phyloP scores from a whole-genome alignment of 73 alveolate species.

The Uronychia binucleata region DNA sequence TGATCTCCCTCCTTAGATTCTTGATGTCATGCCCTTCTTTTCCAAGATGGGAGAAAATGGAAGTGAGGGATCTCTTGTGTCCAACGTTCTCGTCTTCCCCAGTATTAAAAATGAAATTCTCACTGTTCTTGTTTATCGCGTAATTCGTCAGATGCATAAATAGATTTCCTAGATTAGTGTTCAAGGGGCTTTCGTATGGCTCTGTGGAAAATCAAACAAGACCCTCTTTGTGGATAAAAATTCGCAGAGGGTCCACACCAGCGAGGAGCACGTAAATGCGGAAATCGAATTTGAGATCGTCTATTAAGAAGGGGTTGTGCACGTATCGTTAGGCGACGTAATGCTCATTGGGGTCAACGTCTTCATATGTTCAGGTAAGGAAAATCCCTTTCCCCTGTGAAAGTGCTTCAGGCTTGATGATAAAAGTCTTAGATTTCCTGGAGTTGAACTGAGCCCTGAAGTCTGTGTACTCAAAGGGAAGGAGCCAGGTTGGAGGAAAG shows the following conservation, averaged over 20 bases:
- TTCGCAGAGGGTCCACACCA: constrained; percentile 78
- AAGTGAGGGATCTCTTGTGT: not conserved
- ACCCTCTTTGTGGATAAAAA: constrained; percentile 78
- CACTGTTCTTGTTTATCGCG: constrained; percentile 74
- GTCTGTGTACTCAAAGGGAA: constrained; percentile 7
- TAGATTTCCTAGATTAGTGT: constrained; percentile 45
- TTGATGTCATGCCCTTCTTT: constrained; percentile 21
- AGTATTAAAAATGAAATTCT: not conserved
- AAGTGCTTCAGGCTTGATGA: constrained; percentile 77
- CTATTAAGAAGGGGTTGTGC: constrained; percentile 73
- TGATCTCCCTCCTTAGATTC: not conserved
- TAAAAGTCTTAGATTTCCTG: constrained; percentile 51
- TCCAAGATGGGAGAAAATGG: not conserved
- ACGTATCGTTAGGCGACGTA: constrained; percentile 69
- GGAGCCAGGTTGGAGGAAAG: constrained; percentile 27
- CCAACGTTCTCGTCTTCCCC: not conserved
- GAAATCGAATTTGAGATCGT: constrained; percentile 79
- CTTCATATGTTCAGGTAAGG: constrained; percentile 43
- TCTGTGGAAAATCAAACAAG: constrained; percentile 88
- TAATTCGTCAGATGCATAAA: constrained; percentile 84
- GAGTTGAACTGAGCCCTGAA: constrained; percentile 6
- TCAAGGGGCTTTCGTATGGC: constrained; percentile 59
- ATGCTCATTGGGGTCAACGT: constrained; percentile 9
- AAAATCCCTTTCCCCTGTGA: constrained; percentile 69
- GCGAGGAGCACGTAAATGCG: constrained; percentile 81